A percentile compares a stretch with the other conserved stretches of the same genome.
These are phyloP conservation scores for Suhomyces panamericanus DNA, from an alignment of 1,139 yeast genomes.

Conservation along the genomic window DNA sequence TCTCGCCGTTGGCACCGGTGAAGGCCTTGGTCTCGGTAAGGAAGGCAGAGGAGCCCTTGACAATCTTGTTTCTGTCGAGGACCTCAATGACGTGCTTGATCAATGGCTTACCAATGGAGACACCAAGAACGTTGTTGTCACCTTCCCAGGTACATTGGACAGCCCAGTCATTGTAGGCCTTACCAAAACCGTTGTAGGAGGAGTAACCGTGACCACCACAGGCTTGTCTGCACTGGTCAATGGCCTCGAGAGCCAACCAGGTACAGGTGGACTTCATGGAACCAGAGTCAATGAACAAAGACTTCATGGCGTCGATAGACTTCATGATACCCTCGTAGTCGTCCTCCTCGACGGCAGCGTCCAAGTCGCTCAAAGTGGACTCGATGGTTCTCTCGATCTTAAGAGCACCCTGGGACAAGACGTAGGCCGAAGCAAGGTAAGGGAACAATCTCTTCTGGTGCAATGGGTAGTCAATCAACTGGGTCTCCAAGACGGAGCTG, in stretches of 20 bases:
- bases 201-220: conserved; percentile 58
- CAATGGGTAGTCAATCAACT: conserved; percentile 48
- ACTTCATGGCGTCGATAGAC: conserved; percentile 43
- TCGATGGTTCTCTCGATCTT: conserved; percentile 36
- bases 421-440: conserved; percentile 46
- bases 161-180: conserved; percentile 50
- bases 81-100: conserved; percentile 37
- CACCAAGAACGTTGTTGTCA: conserved; percentile 50
- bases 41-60: conserved; percentile 41
- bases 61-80: conserved; percentile 34
- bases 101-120: conserved; percentile 49
- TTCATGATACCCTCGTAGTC: conserved; percentile 38
- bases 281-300: conserved; percentile 49
- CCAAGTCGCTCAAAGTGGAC: conserved; percentile 31
- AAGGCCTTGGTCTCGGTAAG: conserved; percentile 37
- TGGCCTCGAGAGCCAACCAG: conserved; percentile 49
- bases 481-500: conserved; percentile 23
- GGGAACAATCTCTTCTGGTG: conserved; percentile 50
- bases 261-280: conserved; percentile 50
- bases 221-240: conserved; percentile 51
- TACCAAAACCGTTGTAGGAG: conserved; percentile 48
- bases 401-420: conserved; percentile 42
- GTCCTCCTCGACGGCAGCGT: conserved; percentile 36
- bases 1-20: conserved; percentile 20
- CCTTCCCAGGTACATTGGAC: conserved; percentile 58